These are phyloP conservation scores for Trifolium pratense DNA, from an alignment of 306 rosid genomes.

Conservation along the genomic window DNA sequence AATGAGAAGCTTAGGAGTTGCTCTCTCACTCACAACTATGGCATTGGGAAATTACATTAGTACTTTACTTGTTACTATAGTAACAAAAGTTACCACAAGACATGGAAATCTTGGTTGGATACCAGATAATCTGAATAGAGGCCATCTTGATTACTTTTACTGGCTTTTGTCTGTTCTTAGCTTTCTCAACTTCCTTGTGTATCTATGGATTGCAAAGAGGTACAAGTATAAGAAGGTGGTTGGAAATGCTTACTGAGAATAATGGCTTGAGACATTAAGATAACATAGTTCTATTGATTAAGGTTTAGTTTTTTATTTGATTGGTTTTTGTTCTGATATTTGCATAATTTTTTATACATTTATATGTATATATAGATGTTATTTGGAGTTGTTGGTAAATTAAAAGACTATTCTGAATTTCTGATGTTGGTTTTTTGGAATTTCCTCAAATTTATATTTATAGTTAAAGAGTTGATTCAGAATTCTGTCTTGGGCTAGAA, in stretches of 20 bases:
- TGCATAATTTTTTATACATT: neutral
- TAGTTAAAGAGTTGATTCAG: neutral
- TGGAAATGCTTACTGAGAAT: conserved; percentile 33
- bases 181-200: conserved; percentile 61
- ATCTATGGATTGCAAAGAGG: conserved; percentile 64
- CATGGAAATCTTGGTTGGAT: conserved; percentile 82
- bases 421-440: neutral
- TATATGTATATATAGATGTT: conserved; percentile 30
- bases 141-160: conserved; percentile 83
- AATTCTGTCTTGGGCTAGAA: neutral
- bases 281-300: neutral
- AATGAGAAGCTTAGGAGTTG: conserved; percentile 81
- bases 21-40: conserved; percentile 72
- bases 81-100: conserved; percentile 60
- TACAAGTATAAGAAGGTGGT: conserved; percentile 64
- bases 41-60: conserved; percentile 79
- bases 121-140: conserved; percentile 76
- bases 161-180: conserved; percentile 75
- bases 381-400: neutral
- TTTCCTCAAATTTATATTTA: neutral
- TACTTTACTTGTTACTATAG: conserved; percentile 71
- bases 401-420: neutral
- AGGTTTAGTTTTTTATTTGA: neutral
- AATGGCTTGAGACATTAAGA: neutral
- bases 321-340: neutral